Percentiles rank a stretch among this genome's conserved stretches.
These are phyloP conservation scores for Clonostachys rosea DNA, from an alignment of 2,329 filamentous ascomycete species.

Conservation along the genomic window DNA sequence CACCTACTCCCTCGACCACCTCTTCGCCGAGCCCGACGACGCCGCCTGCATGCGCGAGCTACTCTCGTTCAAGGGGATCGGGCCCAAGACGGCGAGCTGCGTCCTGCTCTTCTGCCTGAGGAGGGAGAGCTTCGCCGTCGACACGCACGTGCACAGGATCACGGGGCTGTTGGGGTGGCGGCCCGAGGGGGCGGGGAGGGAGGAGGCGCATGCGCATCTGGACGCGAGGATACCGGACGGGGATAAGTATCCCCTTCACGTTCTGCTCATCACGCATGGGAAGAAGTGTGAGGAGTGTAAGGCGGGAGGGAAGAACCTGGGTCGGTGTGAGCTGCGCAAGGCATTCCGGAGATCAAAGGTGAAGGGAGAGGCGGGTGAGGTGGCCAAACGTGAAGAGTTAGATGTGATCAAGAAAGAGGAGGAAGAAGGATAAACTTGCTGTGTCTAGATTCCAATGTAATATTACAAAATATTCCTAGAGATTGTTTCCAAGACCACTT, in stretches of 20 bases:
- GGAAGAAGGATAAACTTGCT: not conserved
- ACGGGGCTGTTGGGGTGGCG: slow-evolving; percentile 44
- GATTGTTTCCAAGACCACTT: too few species aligned
- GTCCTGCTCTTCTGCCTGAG: slow-evolving; percentile 46
- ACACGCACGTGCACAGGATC: slow-evolving; percentile 47
- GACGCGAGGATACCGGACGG: slow-evolving; percentile 39
- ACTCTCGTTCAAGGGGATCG: slow-evolving; percentile 44
- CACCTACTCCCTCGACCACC: slow-evolving; percentile 41
- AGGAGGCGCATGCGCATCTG: slow-evolving; percentile 44
- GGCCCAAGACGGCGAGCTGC: slow-evolving; percentile 49
- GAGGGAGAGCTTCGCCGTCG: slow-evolving; percentile 43
- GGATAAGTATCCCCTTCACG: slow-evolving; percentile 45
- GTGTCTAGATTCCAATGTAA: too few species aligned
- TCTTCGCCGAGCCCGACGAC: slow-evolving; percentile 29
- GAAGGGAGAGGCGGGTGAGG: slow-evolving; percentile 8
- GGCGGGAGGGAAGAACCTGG: slow-evolving; percentile 31
- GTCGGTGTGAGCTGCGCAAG: slow-evolving; percentile 32
- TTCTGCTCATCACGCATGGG: slow-evolving; percentile 42
- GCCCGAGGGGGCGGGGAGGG: slow-evolving; percentile 29
- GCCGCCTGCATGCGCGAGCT: slow-evolving; percentile 45
- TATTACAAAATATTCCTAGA: too few species aligned
- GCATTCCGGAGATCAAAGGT: slow-evolving; percentile 23
- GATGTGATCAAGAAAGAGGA: slow-evolving; percentile 5
- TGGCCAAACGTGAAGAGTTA: slow-evolving; percentile 3
- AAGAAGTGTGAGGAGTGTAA: slow-evolving; percentile 37